phyloP scores from a whole-genome alignment of 2,329 filamentous ascomycete genomes.

The Colletotrichum neosansevieriae region DNA sequence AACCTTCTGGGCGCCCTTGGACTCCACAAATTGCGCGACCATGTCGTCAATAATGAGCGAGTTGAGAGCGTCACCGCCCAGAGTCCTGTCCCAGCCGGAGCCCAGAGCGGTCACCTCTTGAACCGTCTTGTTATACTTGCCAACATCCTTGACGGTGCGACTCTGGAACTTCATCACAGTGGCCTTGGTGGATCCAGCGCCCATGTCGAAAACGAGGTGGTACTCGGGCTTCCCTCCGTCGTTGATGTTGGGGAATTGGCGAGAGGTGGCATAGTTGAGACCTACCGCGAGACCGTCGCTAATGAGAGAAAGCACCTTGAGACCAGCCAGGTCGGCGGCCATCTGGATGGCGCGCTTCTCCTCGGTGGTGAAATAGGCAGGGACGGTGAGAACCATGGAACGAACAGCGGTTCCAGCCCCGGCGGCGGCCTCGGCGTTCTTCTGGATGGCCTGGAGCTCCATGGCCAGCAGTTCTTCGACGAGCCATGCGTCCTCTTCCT shows the following conservation, averaged over 20 bases:
- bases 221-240: conserved; percentile 89
- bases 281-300: conserved; percentile 94
- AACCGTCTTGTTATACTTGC: conserved; percentile 94
- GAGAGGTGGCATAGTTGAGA: conserved; percentile 92
- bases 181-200: conserved; percentile 92
- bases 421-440: conserved; percentile 87
- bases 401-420: conserved; percentile 80
- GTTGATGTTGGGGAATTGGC: conserved; percentile 87
- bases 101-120: conserved; percentile 95
- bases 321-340: conserved; percentile 87
- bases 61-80: conserved; percentile 92
- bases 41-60: conserved; percentile 91
- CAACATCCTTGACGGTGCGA: conserved; percentile 88
- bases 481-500: conserved; percentile 75
- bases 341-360: conserved; percentile 89
- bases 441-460: conserved; percentile 91
- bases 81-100: conserved; percentile 86
- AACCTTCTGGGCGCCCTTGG: conserved; percentile 74
- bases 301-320: conserved; percentile 86
- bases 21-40: conserved; percentile 80
- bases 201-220: conserved; percentile 97
- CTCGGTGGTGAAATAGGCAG: conserved; percentile 88
- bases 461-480: conserved; percentile 96
- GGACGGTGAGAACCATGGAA: conserved; percentile 89
- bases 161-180: conserved; percentile 92